Evolutionary conservation across 495 filamentous ascomycete species (phyloP).

Genomic region (Penicillium parvum): DNA sequence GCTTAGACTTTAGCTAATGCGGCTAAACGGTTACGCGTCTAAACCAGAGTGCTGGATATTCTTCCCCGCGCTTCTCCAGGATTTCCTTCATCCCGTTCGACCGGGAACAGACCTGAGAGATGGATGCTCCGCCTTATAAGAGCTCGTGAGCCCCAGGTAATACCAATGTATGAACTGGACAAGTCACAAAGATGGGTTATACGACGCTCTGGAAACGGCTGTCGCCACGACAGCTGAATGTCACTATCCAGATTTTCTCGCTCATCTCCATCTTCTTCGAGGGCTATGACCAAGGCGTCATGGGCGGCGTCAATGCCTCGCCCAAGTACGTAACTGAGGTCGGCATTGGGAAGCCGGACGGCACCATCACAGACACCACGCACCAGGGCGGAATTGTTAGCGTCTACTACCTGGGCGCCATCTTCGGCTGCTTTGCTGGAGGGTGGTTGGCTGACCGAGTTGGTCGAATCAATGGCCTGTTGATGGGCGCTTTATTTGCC

Average conservation of each 20-base stretch:
- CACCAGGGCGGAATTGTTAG: constrained; percentile 48
- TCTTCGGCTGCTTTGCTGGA: constrained; percentile 50
- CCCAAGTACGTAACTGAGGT: constrained; percentile 36
- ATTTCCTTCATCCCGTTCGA: not conserved
- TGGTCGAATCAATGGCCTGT: constrained; percentile 53
- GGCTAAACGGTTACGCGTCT: constrained; percentile 21
- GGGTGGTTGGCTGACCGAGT: constrained; percentile 50
- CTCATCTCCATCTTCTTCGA: constrained; percentile 51
- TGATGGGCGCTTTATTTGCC: constrained; percentile 49
- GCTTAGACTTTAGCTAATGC: not conserved
- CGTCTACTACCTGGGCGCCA: constrained; percentile 52
- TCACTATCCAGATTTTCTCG: constrained; percentile 44
- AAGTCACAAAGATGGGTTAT: constrained; percentile 27
- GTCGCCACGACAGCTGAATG: constrained; percentile 37
- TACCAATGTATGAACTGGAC: not conserved
- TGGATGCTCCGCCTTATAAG: constrained; percentile 2
- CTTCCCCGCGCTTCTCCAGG: not conserved
- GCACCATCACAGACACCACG: constrained; percentile 34
- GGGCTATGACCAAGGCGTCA: constrained; percentile 53
- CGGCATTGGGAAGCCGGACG: constrained; percentile 33
- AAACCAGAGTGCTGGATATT: not conserved
- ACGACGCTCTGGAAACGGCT: constrained; percentile 41
- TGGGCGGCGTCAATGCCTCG: constrained; percentile 47
- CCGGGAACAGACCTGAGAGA: too few species aligned
- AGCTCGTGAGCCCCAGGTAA: not conserved